Percentiles rank a stretch among this genome's conserved stretches.
phyloP scores from a whole-genome alignment of 2,329 filamentous ascomycete species.

The Peltaster fructicola region DNA sequence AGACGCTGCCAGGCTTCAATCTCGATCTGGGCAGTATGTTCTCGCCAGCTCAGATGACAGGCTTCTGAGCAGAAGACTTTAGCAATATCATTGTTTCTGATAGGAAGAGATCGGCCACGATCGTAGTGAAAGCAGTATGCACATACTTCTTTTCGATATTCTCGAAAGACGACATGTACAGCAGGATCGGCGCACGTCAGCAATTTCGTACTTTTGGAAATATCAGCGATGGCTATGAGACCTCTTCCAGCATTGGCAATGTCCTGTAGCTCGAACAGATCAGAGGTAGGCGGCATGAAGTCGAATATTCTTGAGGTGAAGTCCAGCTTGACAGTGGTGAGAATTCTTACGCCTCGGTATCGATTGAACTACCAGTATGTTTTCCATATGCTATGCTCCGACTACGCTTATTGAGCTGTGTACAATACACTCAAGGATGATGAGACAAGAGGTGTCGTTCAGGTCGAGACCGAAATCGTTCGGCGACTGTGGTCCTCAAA shows the following conservation, averaged over 20 bases:
- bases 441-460: too few relatives aligned
- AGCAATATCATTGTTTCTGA: slow-evolving; percentile 21
- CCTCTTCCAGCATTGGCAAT: slow-evolving; percentile 27
- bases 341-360: too few relatives aligned
- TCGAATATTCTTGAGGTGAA: too few relatives aligned
- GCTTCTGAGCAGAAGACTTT: slow-evolving; percentile 25
- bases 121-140: slow-evolving; percentile 30
- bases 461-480: too few relatives aligned
- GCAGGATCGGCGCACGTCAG: slow-evolving; percentile 22
- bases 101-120: slow-evolving; percentile 22
- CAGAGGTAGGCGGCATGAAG: slow-evolving; percentile 8
- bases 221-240: slow-evolving; percentile 22
- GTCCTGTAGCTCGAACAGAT: slow-evolving; percentile 21
- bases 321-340: too few relatives aligned
- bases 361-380: too few relatives aligned
- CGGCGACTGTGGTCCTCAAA: too few relatives aligned
- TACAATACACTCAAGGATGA: too few relatives aligned
- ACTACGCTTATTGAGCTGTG: too few relatives aligned
- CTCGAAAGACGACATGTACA: slow-evolving; percentile 24
- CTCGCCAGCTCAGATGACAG: slow-evolving; percentile 22
- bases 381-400: too few relatives aligned
- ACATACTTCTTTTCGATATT: slow-evolving; percentile 32
- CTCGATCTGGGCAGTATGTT: slow-evolving; percentile 13
- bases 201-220: slow-evolving; percentile 20
- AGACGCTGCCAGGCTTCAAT: slow-evolving; percentile 14